Percentiles rank a stretch among this genome's conserved stretches.
Evolutionary conservation across 352 stramenopile genomes (phyloP).

Genomic region (Phytophthora multivora): DNA sequence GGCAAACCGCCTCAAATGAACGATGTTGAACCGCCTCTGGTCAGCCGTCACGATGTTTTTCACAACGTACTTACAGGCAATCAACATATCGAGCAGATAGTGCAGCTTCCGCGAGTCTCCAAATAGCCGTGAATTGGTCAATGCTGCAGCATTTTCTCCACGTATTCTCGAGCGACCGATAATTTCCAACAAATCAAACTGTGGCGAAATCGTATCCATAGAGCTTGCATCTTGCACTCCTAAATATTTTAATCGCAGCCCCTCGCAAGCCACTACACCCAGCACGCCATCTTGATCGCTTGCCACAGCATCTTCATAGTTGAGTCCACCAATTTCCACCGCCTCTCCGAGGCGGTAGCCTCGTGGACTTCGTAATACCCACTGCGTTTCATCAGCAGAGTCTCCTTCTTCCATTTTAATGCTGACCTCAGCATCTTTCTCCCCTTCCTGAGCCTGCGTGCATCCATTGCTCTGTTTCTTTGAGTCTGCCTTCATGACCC

Average conservation of each 20-base stretch:
- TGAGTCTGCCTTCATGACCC: slow-evolving; percentile 17
- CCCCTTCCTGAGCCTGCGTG: slow-evolving; percentile 1
- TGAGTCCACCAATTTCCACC: slow-evolving; percentile 52
- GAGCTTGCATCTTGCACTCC: slow-evolving; percentile 56
- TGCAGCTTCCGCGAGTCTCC: slow-evolving; percentile 78
- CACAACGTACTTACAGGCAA: slow-evolving; percentile 56
- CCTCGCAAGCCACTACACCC: slow-evolving; percentile 70
- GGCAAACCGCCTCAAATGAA: slow-evolving; percentile 75
- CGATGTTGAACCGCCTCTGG: slow-evolving; percentile 78
- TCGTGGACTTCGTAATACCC: slow-evolving; percentile 67
- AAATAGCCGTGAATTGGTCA: slow-evolving; percentile 64
- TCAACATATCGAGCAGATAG: slow-evolving; percentile 83
- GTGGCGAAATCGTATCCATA: slow-evolving; percentile 65
- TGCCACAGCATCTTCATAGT: slow-evolving; percentile 64
- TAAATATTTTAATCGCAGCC: slow-evolving; percentile 71
- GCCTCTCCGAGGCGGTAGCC: slow-evolving; percentile 65
- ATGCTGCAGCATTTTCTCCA: slow-evolving; percentile 63
- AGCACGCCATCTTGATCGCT: slow-evolving; percentile 56
- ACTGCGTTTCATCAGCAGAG: slow-evolving; percentile 44
- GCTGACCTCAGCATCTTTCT: neutral
- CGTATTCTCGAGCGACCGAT: slow-evolving; percentile 63
- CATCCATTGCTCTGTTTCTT: slow-evolving; percentile 4
- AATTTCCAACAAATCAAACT: slow-evolving; percentile 83
- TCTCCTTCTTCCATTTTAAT: slow-evolving; percentile 30
- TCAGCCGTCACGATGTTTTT: slow-evolving; percentile 83